Evolutionary conservation across 495 filamentous ascomycete genomes (phyloP), one percentile per base, ranked within the genome.

Genomic region (Penicillium turbatum): DNA sequence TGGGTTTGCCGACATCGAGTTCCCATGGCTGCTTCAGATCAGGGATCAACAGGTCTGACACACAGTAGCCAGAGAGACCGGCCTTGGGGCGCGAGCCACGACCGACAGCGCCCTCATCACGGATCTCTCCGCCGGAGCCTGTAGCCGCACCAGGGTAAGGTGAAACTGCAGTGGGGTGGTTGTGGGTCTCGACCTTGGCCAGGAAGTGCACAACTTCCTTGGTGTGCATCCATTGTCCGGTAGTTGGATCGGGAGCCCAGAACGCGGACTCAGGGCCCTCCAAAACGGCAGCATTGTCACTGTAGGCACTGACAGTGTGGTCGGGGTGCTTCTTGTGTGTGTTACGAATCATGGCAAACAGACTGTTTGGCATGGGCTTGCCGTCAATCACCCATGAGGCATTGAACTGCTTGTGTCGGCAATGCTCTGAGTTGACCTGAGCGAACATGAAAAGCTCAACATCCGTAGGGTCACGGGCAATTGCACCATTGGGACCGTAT

Each of bases 371-470:
- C 78, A 89, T 93, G 56, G 78, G 72, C 55, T 87, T 74, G 41
- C 90, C 91, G 72, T 98, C 92, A 61, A 98, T 96, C n/a, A 87
- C 92, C 89, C 91, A 98, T 16, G 86, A 86, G 13, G 95, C 91
- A 66, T 98, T 98, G 79, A 98, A 98, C 58, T 93, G 88, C 71
- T 86, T 86, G 61, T 86, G 85, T 45, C 84, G 74, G 60, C 82
- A 86, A 61, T 80, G 75, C 50, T 79, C 78, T 6, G 77, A 81
- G 67, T 80, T 80, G 57, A 98, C 92, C 70, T 98, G 93, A 26
- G 92, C 92, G 68, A 97, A 98, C 95, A 97, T 97, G 79, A 96
- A 97, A 12, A 97, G 79, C 72, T 98, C 93, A 47, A 96, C 87
- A 71, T 98, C 93, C 39, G 86, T 86, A 0, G 91, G 92, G 43